phyloP scores from a whole-genome alignment of 345 rosid species.

The Hypericum perforatum region DNA sequence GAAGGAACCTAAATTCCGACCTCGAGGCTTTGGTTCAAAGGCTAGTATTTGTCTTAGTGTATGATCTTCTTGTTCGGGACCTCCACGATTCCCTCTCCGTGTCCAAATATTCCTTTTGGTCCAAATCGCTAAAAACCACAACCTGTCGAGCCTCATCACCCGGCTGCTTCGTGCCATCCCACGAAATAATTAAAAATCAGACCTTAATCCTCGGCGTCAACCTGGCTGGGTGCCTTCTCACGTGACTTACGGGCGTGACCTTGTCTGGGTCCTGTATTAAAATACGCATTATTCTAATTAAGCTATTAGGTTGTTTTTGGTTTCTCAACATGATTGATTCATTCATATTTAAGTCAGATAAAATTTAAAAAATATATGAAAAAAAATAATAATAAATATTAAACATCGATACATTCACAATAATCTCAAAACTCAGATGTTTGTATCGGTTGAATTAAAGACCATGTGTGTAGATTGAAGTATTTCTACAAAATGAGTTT shows the following conservation, averaged over 20 bases:
- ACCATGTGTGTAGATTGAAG: no score
- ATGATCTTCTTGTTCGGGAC: constrained; percentile 18
- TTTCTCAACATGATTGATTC: no score
- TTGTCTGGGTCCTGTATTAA: constrained; percentile 28
- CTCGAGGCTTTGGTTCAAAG: constrained; percentile 26
- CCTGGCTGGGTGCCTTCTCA: constrained; percentile 36
- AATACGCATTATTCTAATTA: constrained; percentile 19
- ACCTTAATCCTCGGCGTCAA: constrained; percentile 69
- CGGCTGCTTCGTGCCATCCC: constrained; percentile 20
- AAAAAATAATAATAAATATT: no score
- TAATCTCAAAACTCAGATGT: no score
- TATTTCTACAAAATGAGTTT: no score
- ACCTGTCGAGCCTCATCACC: constrained; percentile 41
- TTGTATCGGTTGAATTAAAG: no score
- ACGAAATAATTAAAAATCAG: constrained; percentile 1
- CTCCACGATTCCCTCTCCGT: constrained; percentile 55
- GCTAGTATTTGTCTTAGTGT: constrained; percentile 41
- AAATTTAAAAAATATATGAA: no score
- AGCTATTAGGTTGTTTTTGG: constrained; percentile 8
- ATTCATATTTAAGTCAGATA: no score
- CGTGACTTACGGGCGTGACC: constrained; percentile 45
- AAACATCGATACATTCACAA: no score
- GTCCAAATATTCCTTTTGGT: constrained; percentile 31
- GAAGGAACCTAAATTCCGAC: background rate
- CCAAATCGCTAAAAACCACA: background rate